Conservation (phyloP, 345 rosid species). For the Heritiera fomes region DNA sequence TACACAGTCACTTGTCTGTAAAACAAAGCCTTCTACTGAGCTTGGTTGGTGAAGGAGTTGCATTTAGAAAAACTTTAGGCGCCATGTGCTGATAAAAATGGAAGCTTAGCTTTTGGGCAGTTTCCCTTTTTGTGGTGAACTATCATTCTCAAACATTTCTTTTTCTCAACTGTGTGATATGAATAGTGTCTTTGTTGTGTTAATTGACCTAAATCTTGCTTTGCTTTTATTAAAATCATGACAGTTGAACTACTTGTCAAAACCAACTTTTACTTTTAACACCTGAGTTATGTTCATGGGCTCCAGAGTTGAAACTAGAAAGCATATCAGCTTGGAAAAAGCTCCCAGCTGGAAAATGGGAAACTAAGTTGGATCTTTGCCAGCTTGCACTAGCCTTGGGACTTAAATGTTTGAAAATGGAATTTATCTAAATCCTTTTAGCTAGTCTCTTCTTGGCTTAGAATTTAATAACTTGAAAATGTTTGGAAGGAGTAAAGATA, state of each 20-base stretch:
- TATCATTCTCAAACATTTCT: neutral
- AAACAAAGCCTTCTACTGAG: neutral
- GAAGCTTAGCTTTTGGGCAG: neutral
- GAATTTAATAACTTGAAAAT: neutral
- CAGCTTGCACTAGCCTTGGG: neutral
- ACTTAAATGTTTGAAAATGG: neutral
- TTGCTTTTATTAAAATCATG: neutral
- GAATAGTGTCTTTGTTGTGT: neutral
- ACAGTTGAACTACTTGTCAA: neutral
- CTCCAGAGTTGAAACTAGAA: constrained; percentile 16
- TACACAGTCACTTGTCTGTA: neutral
- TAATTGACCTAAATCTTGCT: neutral
- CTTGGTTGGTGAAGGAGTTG: neutral
- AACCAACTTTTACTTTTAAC: constrained; percentile 20
- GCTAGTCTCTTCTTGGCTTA: neutral
- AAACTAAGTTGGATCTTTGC: neutral
- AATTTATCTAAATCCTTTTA: neutral
- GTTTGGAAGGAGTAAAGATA: neutral
- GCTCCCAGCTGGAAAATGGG: neutral
- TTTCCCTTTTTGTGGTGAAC: neutral
- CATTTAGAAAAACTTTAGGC: neutral
- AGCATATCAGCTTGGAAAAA: neutral
- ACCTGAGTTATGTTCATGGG: constrained; percentile 2
- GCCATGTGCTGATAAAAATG: neutral
- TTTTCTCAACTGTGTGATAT: neutral